Base-by-base conservation (phyloP, 1,284 basidiomycete species). In the Puccinia triticina region DNA sequence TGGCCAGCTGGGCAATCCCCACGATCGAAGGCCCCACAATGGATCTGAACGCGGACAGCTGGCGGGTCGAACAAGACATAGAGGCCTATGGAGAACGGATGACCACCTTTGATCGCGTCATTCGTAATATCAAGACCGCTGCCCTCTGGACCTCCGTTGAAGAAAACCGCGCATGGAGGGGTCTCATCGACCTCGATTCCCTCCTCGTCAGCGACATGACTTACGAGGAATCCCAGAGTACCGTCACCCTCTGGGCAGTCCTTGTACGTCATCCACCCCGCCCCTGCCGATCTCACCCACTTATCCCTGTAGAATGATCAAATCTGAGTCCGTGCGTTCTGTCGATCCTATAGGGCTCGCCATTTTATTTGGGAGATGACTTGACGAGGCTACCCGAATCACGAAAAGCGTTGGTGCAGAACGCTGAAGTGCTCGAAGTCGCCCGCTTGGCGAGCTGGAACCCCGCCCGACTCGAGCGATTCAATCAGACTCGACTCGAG, bases 101-200 rank as follows among this genome's bases (percentile, higher is more conserved):
- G 79, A 82, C 79, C 34, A 82, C 79, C 50, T 82, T 82, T 59
- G 79, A 82, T 55, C 48, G 79, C 40, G 71, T 82, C 26, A 72
- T 82, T 34, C 69, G 79, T 2, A 82, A 82, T 61, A 72, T 71
- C 61, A 72, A 64, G 59, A 67, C 71, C 32, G 69, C 79, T 34
- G 79, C 79, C 26, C 32, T 34, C n/a, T 82, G 79, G 79, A 82
- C 71, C 29, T 82, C 50, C 18, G 50, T 74, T 21, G 71, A 82
- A 61, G 32, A 59, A 37, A 72, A 82, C 29, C 69, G 79, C 18
- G 53, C 43, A 1, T 80, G 78, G 78, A 48, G 72, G 11, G 79
- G 79, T n/a, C 61, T 82, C 23, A 53, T 82, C 23, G 80, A 82
- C 37, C 59, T 82, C 14, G 80, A 76, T 40, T 74, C 80, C 4